These are phyloP conservation scores for Rosa persica DNA, from an alignment of 306 rosid species.

Conservation along the genomic window DNA sequence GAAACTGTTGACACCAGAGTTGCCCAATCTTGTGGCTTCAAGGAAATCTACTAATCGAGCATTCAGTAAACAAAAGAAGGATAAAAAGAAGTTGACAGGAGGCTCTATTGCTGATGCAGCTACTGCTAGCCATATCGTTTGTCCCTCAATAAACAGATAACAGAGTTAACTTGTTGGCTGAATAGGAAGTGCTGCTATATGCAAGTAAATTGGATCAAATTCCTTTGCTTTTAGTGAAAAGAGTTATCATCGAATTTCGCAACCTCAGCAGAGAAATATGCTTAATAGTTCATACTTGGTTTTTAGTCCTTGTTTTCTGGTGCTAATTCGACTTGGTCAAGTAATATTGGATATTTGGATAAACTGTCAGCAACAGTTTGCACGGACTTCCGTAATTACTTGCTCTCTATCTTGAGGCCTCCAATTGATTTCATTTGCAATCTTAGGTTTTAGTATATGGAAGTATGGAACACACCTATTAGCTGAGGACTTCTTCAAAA, in stretches of 20 bases:
- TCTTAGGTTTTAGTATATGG: neutral
- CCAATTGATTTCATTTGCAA: neutral
- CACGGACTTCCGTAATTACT: neutral
- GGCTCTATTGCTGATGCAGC: neutral
- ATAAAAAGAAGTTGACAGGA: neutral
- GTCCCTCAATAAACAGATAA: neutral
- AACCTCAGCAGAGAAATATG: too few relatives aligned
- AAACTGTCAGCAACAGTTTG: neutral
- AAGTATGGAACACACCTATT: neutral
- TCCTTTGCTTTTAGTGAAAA: too few relatives aligned
- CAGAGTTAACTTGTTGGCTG: neutral
- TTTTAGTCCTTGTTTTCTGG: too few relatives aligned
- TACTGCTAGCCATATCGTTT: neutral
- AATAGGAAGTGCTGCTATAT: neutral
- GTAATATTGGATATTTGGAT: neutral
- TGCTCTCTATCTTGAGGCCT: neutral
- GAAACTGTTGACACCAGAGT: neutral
- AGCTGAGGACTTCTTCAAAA: neutral
- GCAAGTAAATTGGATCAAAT: neutral
- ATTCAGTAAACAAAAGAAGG: neutral
- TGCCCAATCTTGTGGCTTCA: neutral
- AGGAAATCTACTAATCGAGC: neutral
- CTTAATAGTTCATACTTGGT: too few relatives aligned
- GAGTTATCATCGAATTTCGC: neutral
- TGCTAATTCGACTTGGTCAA: neutral